Conservation (phyloP, 345 rosid species). For the Linum usitatissimum region DNA sequence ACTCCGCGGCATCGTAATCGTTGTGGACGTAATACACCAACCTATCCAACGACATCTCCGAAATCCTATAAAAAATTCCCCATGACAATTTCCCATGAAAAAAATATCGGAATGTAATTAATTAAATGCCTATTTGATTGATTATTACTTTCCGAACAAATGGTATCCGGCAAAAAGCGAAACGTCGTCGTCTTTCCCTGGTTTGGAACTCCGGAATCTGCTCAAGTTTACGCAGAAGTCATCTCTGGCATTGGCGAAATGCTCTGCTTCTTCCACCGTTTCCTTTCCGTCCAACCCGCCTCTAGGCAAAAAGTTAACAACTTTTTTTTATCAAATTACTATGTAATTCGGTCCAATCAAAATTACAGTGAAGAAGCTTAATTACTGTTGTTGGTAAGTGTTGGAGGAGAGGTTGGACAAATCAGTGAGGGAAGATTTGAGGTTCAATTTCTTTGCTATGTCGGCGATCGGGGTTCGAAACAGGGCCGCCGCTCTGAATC, state of each 20-base stretch:
- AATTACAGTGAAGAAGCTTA: no score
- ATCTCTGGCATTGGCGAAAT: neutral
- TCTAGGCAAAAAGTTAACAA: neutral
- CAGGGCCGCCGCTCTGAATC: neutral
- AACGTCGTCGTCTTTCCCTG: neutral
- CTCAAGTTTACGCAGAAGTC: neutral
- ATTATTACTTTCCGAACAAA: neutral
- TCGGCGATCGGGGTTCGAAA: neutral
- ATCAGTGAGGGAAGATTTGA: neutral
- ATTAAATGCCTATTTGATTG: neutral
- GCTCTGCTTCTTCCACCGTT: neutral
- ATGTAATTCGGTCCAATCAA: no score
- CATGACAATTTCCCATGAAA: neutral
- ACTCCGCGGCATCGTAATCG: neutral
- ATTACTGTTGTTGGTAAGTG: neutral
- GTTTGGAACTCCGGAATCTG: neutral
- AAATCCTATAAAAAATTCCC: neutral
- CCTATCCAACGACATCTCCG: neutral
- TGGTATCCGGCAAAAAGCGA: neutral
- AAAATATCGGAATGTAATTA: no score
- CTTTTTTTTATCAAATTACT: no score
- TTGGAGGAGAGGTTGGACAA: neutral
- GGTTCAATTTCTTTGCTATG: neutral
- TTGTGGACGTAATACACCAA: neutral
- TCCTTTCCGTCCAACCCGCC: neutral